Base-by-base conservation (phyloP, 2,329 filamentous ascomycete species). In the Fusarium virguliforme region DNA sequence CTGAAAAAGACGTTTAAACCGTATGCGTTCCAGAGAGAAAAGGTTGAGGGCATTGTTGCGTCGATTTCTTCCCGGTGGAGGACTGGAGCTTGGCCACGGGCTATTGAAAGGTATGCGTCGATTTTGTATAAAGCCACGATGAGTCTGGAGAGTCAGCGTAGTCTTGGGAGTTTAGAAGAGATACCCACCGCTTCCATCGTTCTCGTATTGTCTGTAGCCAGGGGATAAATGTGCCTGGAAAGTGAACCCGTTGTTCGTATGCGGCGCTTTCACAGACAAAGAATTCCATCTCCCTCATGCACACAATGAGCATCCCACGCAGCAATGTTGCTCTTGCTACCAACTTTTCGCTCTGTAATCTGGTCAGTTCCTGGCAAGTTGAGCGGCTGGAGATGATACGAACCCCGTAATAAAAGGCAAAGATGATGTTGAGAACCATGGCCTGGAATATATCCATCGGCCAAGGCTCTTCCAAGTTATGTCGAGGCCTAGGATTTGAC, bases 51-150 rank as follows among this genome's bases (percentile, higher is more conserved):
- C 10, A 83, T 60, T 0, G 76, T 71, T 6, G 81, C 70, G 13
- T 82, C 78, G 0, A 85, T 66, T 59, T 85, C 83, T 62, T 83
- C 80, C 1, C 77, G 62, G 6, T 76, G 74, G 0, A 84, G 62
- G 0, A 77, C 57, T 0, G 79, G 74, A 2, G 81, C 75, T 50
- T 83, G 59, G 73, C 73, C 62, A 58, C 78, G 34, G 76, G 72
- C 8, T 79, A 70, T 32, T 1, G 80, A 80, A 8, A 84, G 53
- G 32, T 81, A 83, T 0, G 75, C 56, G 62, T 85, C 83, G 28
- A 84, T 72, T 58, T 83, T 83, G 61, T 81, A 81, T 1, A 82
- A 66, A 28, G 72, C 76, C 3, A 74, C 43, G 3, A 79, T 77
- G 8, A 84, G 59, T 54, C 82, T 84, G 9, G 38, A 4, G 10